phyloP scores from a whole-genome alignment of 805 yeast genomes.

The Myxozyma kluyveri region DNA sequence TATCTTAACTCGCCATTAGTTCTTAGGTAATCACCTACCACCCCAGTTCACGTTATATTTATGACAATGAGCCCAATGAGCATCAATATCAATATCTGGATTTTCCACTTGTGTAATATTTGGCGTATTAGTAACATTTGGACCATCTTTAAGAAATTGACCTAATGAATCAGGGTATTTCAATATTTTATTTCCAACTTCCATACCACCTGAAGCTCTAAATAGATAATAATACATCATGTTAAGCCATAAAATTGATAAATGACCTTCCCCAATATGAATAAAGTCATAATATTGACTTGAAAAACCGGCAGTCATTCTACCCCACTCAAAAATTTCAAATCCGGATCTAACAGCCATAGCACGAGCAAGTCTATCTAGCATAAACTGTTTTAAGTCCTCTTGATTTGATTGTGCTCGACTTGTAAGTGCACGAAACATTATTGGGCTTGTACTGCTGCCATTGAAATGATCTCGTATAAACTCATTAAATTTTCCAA shows the following conservation, averaged over 20 bases:
- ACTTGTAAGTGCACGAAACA: conserved; percentile 9
- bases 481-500: not conserved
- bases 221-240: conserved; percentile 19
- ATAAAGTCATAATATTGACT: conserved; percentile 2
- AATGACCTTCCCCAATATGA: conserved; percentile 7
- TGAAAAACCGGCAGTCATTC: conserved; percentile 5
- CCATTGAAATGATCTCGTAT: not conserved
- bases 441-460: conserved; percentile 12
- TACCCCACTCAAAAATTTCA: conserved; percentile 18
- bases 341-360: conserved; percentile 1
- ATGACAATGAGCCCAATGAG: conserved; percentile 18
- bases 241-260: conserved; percentile 6
- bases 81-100: conserved; percentile 1
- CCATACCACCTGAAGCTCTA: conserved; percentile 18
- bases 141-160: conserved; percentile 5
- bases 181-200: conserved; percentile 8
- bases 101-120: not conserved
- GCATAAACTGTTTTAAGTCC: not conserved
- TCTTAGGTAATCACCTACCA: conserved; percentile 8
- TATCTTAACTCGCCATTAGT: too few relatives aligned
- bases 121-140: conserved; percentile 5
- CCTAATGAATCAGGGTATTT: conserved; percentile 14
- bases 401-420: not conserved
- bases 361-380: conserved; percentile 10
- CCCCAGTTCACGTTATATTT: conserved; percentile 16